phyloP scores from a whole-genome alignment of 768 basidiomycete species.

The Tephrocybe sp. region DNA sequence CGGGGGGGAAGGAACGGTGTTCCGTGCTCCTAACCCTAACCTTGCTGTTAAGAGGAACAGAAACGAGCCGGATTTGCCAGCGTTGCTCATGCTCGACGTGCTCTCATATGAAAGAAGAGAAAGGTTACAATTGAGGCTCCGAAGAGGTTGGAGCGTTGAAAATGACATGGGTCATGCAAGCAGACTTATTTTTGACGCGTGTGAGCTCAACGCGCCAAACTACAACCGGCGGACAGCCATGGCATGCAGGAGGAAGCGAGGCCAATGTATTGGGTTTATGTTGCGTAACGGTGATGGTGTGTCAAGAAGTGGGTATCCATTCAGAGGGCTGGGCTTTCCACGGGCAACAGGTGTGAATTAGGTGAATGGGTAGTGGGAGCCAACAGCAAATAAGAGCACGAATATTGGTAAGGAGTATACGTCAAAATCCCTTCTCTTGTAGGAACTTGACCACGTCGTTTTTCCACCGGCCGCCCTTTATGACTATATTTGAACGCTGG shows the following conservation, averaged over 20 bases:
- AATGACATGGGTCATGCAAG: background rate
- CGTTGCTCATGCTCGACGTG: background rate
- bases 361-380: slow-evolving; percentile 6
- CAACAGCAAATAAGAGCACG: slow-evolving; percentile 11
- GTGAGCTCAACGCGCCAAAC: background rate
- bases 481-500: slow-evolving; percentile 49
- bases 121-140: background rate
- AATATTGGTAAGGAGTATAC: slow-evolving; percentile 4
- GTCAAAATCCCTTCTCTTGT: slow-evolving; percentile 60
- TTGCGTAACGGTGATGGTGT: background rate
- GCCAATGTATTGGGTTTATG: background rate
- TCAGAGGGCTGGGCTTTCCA: slow-evolving; percentile 6
- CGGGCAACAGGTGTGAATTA: slow-evolving; percentile 10
- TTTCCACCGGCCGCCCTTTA: slow-evolving; percentile 67
- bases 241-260: background rate
- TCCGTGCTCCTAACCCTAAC: slow-evolving; percentile 31
- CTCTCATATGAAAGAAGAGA: background rate
- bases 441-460: slow-evolving; percentile 64
- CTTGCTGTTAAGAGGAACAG: slow-evolving; percentile 14
- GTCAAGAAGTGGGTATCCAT: slow-evolving; percentile 7
- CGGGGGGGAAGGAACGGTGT: slow-evolving; percentile 13
- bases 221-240: background rate
- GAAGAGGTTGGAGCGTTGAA: background rate
- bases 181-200: background rate
- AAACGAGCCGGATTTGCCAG: background rate